Conservation (phyloP, 768 basidiomycete genomes). For the Rhizopogon sp. region DNA sequence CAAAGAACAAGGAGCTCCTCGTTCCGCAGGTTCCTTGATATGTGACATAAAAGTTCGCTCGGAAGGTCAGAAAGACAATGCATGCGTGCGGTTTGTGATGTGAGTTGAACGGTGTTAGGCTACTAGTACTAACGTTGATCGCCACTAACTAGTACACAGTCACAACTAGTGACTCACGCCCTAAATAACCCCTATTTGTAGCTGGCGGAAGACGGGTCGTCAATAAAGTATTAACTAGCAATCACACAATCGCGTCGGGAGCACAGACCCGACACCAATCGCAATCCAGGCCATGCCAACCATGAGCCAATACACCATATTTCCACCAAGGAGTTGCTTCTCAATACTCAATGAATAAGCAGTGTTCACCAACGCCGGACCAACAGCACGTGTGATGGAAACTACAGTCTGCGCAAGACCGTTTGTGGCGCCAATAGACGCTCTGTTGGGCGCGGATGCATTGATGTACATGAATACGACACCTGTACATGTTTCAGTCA, state of each 20-base stretch:
- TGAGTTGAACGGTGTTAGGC: too few relatives aligned
- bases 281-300: constrained; percentile 17
- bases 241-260: constrained; percentile 23
- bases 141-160: too few relatives aligned
- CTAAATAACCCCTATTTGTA: too few relatives aligned
- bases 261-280: constrained; percentile 16
- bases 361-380: constrained; percentile 3
- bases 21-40: not conserved
- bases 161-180: not conserved
- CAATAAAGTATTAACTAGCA: not conserved
- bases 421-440: constrained; percentile 61
- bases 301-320: constrained; percentile 42
- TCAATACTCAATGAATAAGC: constrained; percentile 5
- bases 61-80: not conserved
- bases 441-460: constrained; percentile 52
- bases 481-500: constrained; percentile 29
- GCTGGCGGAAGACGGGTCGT: not conserved
- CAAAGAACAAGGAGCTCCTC: not conserved
- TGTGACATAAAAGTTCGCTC: not conserved
- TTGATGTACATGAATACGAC: constrained; percentile 63
- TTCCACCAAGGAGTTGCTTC: constrained; percentile 40
- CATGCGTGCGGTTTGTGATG: not conserved
- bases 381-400: constrained; percentile 6
- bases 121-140: too few relatives aligned
- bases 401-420: constrained; percentile 30